Percentiles rank a stretch among this genome's conserved stretches.
Conservation (phyloP, 768 basidiomycete species). For the Cystobasidiopsis lactophilus region DNA sequence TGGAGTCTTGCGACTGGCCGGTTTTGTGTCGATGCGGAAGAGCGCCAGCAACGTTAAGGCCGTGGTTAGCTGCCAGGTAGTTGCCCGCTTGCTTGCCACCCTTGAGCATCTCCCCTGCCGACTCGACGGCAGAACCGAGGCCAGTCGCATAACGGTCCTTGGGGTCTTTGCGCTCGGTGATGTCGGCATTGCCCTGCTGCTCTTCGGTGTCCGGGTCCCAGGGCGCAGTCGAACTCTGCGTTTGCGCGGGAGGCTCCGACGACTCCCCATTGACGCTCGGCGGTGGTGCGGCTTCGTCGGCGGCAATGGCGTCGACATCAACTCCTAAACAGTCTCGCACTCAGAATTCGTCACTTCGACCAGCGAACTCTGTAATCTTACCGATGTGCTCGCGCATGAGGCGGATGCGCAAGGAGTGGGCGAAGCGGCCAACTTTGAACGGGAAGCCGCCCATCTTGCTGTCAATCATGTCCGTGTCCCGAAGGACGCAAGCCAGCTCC, state of each 20-base stretch:
- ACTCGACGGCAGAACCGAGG: slow-evolving; percentile 30
- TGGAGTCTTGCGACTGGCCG: not conserved
- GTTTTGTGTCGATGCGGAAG: not conserved
- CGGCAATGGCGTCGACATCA: slow-evolving; percentile 69
- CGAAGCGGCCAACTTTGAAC: slow-evolving; percentile 81
- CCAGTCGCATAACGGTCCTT: slow-evolving; percentile 11
- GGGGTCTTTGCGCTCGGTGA: slow-evolving; percentile 21
- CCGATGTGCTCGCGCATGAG: slow-evolving; percentile 89
- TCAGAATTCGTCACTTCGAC: too few relatives aligned
- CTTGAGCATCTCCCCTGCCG: slow-evolving; percentile 34
- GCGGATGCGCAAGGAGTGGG: slow-evolving; percentile 74
- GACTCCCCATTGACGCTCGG: slow-evolving; percentile 24
- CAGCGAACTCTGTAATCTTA: too few relatives aligned
- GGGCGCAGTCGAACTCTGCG: too few relatives aligned
- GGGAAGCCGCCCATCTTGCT: slow-evolving; percentile 82
- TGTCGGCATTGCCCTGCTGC: slow-evolving; percentile 18
- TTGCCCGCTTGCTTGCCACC: not conserved
- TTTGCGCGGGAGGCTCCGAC: slow-evolving; percentile 17
- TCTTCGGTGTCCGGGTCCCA: slow-evolving; percentile 4
- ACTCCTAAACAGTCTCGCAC: slow-evolving; percentile 29
- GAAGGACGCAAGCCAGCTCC: slow-evolving; percentile 72
- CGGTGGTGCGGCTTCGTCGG: slow-evolving; percentile 34
- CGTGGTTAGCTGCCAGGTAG: not conserved
- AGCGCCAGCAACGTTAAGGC: not conserved
- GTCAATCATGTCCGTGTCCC: slow-evolving; percentile 93